phyloP scores from a whole-genome alignment of 768 basidiomycete species.

The Boletus sp. region DNA sequence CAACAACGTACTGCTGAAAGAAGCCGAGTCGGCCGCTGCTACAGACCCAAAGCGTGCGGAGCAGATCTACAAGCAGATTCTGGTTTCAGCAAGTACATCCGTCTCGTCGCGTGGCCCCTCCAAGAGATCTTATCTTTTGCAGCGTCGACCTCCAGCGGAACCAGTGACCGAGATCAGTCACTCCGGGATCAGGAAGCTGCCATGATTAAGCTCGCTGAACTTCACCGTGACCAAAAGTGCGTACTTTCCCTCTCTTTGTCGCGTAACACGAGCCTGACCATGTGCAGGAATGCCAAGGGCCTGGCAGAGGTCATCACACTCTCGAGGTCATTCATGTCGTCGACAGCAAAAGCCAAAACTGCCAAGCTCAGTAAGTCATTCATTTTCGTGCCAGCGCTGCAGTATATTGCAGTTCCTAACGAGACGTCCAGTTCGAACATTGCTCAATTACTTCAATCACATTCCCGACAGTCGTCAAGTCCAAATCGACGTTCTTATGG shows the following conservation, averaged over 20 bases:
- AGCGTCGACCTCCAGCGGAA: slow-evolving; percentile 36
- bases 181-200: slow-evolving; percentile 84
- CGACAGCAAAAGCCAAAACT: slow-evolving; percentile 96
- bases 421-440: slow-evolving; percentile 69
- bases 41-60: slow-evolving; percentile 65
- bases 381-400: background rate
- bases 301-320: slow-evolving; percentile 84
- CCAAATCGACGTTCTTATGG: slow-evolving; percentile 83
- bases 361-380: slow-evolving; percentile 77
- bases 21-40: slow-evolving; percentile 50
- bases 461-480: slow-evolving; percentile 73
- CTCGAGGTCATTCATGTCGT: slow-evolving; percentile 83
- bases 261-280: background rate
- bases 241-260: slow-evolving; percentile 21
- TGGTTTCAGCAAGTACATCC: slow-evolving; percentile 40
- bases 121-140: background rate
- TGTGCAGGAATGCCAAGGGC: slow-evolving; percentile 72
- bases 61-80: slow-evolving; percentile 69
- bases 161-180: slow-evolving; percentile 50
- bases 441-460: slow-evolving; percentile 83
- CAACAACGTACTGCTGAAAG: slow-evolving; percentile 29
- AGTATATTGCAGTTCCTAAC: background rate
- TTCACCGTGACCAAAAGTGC: slow-evolving; percentile 84
- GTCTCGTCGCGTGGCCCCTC: background rate
- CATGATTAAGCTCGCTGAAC: slow-evolving; percentile 79